phyloP scores from a whole-genome alignment of 768 basidiomycete genomes.

The Tricholoma sp. region DNA sequence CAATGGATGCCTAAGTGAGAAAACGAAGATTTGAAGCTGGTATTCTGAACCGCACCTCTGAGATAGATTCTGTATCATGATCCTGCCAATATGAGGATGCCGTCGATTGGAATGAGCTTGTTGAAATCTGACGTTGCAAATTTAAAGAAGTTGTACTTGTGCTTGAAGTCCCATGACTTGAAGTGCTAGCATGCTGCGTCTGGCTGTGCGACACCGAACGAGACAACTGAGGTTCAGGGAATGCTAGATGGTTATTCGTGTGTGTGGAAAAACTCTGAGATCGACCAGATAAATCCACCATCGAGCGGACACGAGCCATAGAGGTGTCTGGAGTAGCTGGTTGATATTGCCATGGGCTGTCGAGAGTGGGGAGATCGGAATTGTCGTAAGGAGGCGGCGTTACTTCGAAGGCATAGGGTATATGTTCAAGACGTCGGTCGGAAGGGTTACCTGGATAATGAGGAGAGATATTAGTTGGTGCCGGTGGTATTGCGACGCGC shows the following conservation, averaged over 20 bases:
- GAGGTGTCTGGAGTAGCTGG: constrained; percentile 19
- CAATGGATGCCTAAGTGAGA: not conserved
- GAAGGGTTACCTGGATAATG: constrained; percentile 2
- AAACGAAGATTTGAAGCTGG: not conserved
- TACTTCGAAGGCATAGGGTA: constrained; percentile 27
- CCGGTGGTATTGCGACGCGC: not conserved
- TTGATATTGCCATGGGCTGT: constrained; percentile 29
- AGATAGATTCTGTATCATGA: constrained; percentile 17
- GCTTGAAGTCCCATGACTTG: constrained; percentile 33
- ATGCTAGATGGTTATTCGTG: constrained; percentile 25
- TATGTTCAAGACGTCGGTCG: constrained; percentile 10
- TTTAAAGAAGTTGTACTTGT: constrained; percentile 30
- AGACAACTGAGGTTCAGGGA: constrained; percentile 50
- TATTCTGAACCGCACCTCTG: constrained; percentile 23
- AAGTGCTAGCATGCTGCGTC: constrained; percentile 15
- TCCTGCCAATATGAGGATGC: constrained; percentile 33
- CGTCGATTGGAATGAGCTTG: constrained; percentile 23
- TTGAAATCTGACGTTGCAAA: constrained; percentile 20
- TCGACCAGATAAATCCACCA: constrained; percentile 21
- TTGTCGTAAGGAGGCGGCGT: constrained; percentile 18
- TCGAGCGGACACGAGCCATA: constrained; percentile 30
- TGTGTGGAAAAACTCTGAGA: constrained; percentile 26
- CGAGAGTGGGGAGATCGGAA: constrained; percentile 17
- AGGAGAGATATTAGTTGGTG: not conserved
- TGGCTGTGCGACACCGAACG: constrained; percentile 38